phyloP scores from a whole-genome alignment of 2,329 filamentous ascomycete species.

The Decorospora gaudefroyi region DNA sequence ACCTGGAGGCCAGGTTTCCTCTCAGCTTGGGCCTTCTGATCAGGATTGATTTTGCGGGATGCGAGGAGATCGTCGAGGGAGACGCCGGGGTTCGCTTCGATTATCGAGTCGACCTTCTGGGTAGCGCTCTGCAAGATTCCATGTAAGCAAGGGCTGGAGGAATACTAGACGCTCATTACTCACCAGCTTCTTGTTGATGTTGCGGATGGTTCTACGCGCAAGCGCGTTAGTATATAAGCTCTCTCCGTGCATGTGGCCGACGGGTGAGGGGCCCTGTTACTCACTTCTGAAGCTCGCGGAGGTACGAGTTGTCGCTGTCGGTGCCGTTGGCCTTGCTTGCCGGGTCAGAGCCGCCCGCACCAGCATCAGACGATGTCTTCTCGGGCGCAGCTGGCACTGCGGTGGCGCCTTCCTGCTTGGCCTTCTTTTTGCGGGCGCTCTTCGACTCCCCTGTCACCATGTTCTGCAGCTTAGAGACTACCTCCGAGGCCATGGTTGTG shows the following conservation, averaged over 20 bases:
- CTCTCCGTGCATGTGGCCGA: neutral
- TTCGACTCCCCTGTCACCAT: constrained; percentile 62
- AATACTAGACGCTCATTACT: constrained; percentile 46
- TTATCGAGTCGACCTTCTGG: constrained; percentile 71
- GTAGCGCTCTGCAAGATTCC: constrained; percentile 63
- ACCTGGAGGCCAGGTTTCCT: constrained; percentile 75
- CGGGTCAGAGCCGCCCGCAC: constrained; percentile 39
- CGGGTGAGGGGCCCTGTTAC: constrained; percentile 38
- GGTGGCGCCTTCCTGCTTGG: constrained; percentile 49
- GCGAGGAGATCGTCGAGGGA: constrained; percentile 73
- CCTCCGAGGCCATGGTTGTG: constrained; percentile 54
- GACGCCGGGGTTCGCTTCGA: constrained; percentile 70
- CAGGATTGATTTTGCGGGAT: constrained; percentile 74
- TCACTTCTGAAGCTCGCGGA: constrained; percentile 90
- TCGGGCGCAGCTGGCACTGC: constrained; percentile 52
- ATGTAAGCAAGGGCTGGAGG: constrained; percentile 26
- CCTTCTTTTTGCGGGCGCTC: constrained; percentile 59
- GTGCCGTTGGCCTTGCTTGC: constrained; percentile 56
- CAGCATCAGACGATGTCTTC: constrained; percentile 38
- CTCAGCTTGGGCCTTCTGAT: constrained; percentile 75
- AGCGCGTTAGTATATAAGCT: constrained; percentile 22
- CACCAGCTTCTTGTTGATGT: constrained; percentile 92
- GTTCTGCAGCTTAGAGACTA: constrained; percentile 65
- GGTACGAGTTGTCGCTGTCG: constrained; percentile 76
- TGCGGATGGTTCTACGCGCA: constrained; percentile 75